Percentiles rank a stretch among this genome's conserved stretches.
phyloP scores from a whole-genome alignment of 1,139 yeast genomes.

The Sugiyamaella neomexicana region DNA sequence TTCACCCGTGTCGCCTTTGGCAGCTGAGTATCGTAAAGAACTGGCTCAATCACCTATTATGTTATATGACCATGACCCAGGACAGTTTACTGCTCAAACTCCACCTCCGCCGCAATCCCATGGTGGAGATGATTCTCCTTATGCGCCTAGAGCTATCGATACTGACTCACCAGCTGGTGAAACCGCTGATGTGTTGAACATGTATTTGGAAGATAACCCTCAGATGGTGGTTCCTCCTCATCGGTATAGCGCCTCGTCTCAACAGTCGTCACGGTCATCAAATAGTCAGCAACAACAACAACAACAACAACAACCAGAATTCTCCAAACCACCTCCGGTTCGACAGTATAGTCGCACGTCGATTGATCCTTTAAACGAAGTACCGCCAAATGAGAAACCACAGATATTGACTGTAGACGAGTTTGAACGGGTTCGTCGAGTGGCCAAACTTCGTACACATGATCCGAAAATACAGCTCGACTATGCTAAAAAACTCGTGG shows the following conservation, averaged over 20 bases:
- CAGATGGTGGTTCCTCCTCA: conserved; percentile 2
- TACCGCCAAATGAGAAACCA: conserved; percentile 19
- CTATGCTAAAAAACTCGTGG: conserved; percentile 41
- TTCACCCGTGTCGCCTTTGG: conserved; percentile 28
- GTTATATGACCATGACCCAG: conserved; percentile 6
- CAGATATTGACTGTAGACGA: conserved; percentile 33
- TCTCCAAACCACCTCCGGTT: conserved; percentile 32
- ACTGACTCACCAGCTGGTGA: conserved; percentile 9
- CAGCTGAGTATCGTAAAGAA: conserved; percentile 30
- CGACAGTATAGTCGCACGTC: conserved; percentile 27
- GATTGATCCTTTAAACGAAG: conserved; percentile 22
- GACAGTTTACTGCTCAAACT: neutral
- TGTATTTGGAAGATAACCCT: conserved; percentile 6
- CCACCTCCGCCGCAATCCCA: conserved; percentile 11
- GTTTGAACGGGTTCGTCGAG: conserved; percentile 36
- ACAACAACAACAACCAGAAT: neutral
- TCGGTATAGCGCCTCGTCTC: conserved; percentile 15
- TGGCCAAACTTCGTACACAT: conserved; percentile 35
- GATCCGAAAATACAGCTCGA: conserved; percentile 41
- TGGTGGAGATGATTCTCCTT: conserved; percentile 4
- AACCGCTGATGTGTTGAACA: conserved; percentile 9
- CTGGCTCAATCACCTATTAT: conserved; percentile 16
- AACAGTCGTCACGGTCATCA: conserved; percentile 10
- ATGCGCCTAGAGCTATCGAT: conserved; percentile 8
- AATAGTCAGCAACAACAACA: conserved; percentile 1